Conservation (phyloP, 2,329 filamentous ascomycete genomes). For the Leptographium flavum region DNA sequence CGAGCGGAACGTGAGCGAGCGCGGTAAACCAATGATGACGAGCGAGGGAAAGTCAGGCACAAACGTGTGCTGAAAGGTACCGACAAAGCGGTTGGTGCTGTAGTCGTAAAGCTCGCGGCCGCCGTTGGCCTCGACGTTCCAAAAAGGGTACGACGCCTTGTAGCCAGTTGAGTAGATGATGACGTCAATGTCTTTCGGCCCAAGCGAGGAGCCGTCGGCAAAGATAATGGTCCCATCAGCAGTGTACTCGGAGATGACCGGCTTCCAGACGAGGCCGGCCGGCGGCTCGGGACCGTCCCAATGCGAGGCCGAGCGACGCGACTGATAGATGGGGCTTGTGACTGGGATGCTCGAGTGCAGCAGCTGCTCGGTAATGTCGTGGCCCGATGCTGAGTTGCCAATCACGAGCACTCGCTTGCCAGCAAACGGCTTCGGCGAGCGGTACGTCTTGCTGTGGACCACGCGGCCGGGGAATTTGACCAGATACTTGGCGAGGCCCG, state of each 20-base stretch:
- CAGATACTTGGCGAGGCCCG: slow-evolving; percentile 34
- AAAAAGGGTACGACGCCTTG: slow-evolving; percentile 71
- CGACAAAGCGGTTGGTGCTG: slow-evolving; percentile 23
- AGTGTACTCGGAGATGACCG: slow-evolving; percentile 34
- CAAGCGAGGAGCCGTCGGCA: slow-evolving; percentile 44
- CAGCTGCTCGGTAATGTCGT: slow-evolving; percentile 64
- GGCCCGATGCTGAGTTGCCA: slow-evolving; percentile 70
- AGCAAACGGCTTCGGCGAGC: slow-evolving; percentile 45
- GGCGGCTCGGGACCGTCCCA: slow-evolving; percentile 41
- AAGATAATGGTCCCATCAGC: slow-evolving; percentile 27
- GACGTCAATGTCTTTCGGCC: slow-evolving; percentile 45
- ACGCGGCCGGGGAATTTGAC: slow-evolving; percentile 32
- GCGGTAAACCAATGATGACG: slow-evolving; percentile 35
- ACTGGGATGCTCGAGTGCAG: slow-evolving; percentile 31
- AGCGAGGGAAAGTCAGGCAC: slow-evolving; percentile 31
- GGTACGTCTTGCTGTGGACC: slow-evolving; percentile 67
- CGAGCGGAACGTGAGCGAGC: slow-evolving; percentile 24
- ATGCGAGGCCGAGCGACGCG: slow-evolving; percentile 34
- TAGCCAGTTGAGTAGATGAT: slow-evolving; percentile 85
- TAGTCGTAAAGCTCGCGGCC: slow-evolving; percentile 38
- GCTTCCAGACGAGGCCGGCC: slow-evolving; percentile 45
- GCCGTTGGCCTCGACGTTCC: slow-evolving; percentile 31
- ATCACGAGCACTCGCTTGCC: slow-evolving; percentile 68
- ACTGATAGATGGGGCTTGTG: slow-evolving; percentile 41
- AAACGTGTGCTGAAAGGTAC: slow-evolving; percentile 36